Percentiles rank a stretch among this genome's conserved stretches.
Evolutionary conservation across 495 filamentous ascomycete genomes (phyloP).

Genomic region (Hypomontagnella submonticulosa): DNA sequence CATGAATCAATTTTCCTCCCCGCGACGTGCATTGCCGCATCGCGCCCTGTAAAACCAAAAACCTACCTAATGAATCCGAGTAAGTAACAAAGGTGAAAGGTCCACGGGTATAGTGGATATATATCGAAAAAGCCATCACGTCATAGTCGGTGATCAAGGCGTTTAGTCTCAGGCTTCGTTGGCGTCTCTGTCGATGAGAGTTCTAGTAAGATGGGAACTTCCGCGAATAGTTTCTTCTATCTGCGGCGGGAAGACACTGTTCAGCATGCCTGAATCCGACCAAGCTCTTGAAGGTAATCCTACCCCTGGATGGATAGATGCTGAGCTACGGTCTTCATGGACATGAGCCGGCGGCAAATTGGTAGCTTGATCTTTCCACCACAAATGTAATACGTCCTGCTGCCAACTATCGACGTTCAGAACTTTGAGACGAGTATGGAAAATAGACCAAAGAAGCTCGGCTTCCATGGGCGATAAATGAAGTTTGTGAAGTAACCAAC

Average conservation of each 20-base stretch:
- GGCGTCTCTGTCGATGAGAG: too few species aligned
- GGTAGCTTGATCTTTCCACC: conserved; percentile 54
- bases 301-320: conserved; percentile 34
- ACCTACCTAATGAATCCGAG: neutral
- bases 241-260: conserved; percentile 28
- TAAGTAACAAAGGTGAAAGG: neutral
- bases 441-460: conserved; percentile 54
- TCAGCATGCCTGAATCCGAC: conserved; percentile 38
- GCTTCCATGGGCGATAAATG: conserved; percentile 57
- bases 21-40: conserved; percentile 9
- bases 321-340: conserved; percentile 37
- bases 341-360: conserved; percentile 30
- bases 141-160: neutral
- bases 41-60: conserved; percentile 14
- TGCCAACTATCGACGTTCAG: conserved; percentile 57
- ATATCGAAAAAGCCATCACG: conserved; percentile 17
- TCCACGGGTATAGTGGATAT: conserved; percentile 12
- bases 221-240: conserved; percentile 26
- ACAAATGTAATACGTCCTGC: conserved; percentile 56
- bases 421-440: conserved; percentile 49
- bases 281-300: conserved; percentile 31
- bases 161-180: conserved; percentile 8
- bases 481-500: conserved; percentile 60
- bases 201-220: neutral
- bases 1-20: conserved; percentile 35